These are phyloP conservation scores for Seiridium unicorne DNA, from an alignment of 2,329 filamentous ascomycete species.

Conservation along the genomic window DNA sequence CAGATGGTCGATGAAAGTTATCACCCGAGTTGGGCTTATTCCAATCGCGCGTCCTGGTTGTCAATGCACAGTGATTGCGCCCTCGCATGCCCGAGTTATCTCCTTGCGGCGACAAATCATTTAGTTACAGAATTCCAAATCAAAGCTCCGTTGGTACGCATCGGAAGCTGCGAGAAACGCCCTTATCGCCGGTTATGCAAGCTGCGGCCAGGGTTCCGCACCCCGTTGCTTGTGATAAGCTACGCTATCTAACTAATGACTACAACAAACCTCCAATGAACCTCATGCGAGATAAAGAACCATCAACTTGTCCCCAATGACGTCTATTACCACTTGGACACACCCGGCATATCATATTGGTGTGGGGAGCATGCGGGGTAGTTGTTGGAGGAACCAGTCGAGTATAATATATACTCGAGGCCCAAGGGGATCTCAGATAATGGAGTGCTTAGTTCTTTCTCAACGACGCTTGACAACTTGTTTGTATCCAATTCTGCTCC, in stretches of 20 bases:
- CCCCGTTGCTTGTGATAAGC: slow-evolving; percentile 1
- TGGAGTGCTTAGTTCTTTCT: background rate
- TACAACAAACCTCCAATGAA: background rate
- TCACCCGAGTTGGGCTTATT: no score
- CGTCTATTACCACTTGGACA: background rate
- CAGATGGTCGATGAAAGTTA: no score
- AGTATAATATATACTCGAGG: background rate
- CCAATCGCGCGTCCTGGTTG: no score
- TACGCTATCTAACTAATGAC: background rate
- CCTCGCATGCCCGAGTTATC: no score
- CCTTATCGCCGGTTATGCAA: background rate
- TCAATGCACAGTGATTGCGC: no score
- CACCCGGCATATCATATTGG: background rate
- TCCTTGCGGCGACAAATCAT: no score
- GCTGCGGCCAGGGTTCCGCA: background rate
- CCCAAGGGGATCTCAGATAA: background rate
- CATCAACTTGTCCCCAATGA: background rate
- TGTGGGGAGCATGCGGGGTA: slow-evolving; percentile 8
- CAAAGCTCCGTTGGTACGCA: background rate
- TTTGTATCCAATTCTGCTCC: no score
- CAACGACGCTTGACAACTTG: background rate
- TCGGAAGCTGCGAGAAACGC: background rate
- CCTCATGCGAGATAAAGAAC: background rate
- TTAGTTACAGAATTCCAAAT: background rate
- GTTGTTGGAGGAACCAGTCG: background rate